Conservation (phyloP, 2,329 filamentous ascomycete genomes). For the Gremmenia infestans region DNA sequence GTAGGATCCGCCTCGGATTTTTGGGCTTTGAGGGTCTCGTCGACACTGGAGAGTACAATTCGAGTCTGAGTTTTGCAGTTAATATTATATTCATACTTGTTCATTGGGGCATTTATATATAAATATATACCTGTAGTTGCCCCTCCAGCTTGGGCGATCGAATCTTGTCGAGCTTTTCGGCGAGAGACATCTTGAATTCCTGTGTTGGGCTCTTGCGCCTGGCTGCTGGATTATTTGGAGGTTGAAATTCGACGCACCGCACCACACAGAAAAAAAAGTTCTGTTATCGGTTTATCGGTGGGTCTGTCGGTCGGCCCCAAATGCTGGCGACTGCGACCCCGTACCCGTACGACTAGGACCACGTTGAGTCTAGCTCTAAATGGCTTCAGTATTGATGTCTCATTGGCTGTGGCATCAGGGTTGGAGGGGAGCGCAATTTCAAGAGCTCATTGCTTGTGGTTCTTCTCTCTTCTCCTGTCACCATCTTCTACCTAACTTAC, state of each 20-base stretch:
- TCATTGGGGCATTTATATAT: constrained; percentile 21
- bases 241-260: constrained; percentile 2
- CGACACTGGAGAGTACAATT: constrained; percentile 83
- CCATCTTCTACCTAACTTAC: background rate
- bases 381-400: too few species aligned
- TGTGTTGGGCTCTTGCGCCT: constrained; percentile 26
- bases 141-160: constrained; percentile 94
- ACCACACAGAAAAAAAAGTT: background rate
- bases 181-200: constrained; percentile 53
- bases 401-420: too few species aligned
- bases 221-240: background rate
- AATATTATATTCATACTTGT: constrained; percentile 1
- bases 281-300: background rate
- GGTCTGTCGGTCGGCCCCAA: background rate
- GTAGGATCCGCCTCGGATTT: constrained; percentile 79
- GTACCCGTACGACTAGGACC: background rate
- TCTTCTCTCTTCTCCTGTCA: background rate
- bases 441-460: background rate
- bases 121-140: constrained; percentile 70
- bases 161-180: constrained; percentile 95
- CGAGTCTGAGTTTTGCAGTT: constrained; percentile 53
- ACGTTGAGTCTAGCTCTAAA: too few species aligned
- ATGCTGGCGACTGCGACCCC: background rate
- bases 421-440: background rate
- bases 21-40: constrained; percentile 86